Conservation (phyloP, 306 rosid species). For the Arachis hypogaea region DNA sequence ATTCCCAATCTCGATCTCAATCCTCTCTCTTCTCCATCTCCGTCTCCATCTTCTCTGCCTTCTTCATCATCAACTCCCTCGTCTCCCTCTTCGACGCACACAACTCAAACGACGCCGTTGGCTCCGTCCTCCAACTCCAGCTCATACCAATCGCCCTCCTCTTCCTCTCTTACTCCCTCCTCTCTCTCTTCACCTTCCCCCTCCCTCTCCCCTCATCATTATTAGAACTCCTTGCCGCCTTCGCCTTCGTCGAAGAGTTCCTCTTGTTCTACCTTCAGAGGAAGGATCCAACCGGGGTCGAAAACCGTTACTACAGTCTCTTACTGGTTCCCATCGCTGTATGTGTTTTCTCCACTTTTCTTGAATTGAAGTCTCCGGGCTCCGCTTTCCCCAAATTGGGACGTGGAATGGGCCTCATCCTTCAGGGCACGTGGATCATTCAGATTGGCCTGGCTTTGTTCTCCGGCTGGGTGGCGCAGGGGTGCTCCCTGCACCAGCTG, state of each 20-base stretch:
- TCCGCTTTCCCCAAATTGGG: constrained; percentile 55
- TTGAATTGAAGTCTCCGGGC: constrained; percentile 50
- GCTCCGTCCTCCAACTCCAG: constrained; percentile 71
- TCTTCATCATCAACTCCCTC: constrained; percentile 56
- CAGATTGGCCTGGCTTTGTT: constrained; percentile 81
- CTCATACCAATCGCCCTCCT: constrained; percentile 52
- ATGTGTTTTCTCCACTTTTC: constrained; percentile 59
- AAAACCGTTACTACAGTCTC: constrained; percentile 78
- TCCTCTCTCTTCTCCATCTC: constrained; percentile 43
- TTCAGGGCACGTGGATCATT: constrained; percentile 81
- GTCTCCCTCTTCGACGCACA: constrained; percentile 57
- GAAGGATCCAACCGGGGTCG: constrained; percentile 70
- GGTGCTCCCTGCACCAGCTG: constrained; percentile 59
- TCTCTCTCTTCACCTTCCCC: constrained; percentile 50
- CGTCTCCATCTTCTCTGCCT: constrained; percentile 45
- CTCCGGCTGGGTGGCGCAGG: constrained; percentile 60
- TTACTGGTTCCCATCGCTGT: constrained; percentile 64
- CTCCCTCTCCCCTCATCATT: constrained; percentile 48
- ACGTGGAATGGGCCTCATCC: constrained; percentile 68
- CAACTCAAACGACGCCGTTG: constrained; percentile 61
- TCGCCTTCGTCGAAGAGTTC: constrained; percentile 77
- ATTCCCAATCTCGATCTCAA: constrained; percentile 18
- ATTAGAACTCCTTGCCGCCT: constrained; percentile 49
- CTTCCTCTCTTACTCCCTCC: constrained; percentile 63
- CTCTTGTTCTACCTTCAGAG: constrained; percentile 73